Evolutionary conservation across 768 basidiomycete species (phyloP).

Genomic region (Naematelia encephala): DNA sequence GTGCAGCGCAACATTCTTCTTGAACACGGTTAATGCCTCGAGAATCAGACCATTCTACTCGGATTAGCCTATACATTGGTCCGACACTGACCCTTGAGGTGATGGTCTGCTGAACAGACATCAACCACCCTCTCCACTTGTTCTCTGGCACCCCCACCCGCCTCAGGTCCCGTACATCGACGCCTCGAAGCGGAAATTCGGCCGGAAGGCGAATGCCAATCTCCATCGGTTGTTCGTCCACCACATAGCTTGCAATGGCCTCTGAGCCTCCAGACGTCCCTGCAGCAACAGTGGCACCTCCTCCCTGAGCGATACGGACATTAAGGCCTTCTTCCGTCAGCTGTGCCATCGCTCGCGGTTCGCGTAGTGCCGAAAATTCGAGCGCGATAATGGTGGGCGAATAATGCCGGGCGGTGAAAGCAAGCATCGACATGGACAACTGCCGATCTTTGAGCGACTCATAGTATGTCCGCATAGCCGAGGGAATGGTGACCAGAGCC

Average conservation of each 20-base stretch:
- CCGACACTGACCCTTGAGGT: constrained; percentile 68
- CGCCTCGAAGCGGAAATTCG: constrained; percentile 84
- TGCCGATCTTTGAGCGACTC: constrained; percentile 84
- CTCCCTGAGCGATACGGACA: constrained; percentile 67
- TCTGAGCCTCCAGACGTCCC: constrained; percentile 59
- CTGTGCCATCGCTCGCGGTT: constrained; percentile 52
- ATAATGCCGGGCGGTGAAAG: constrained; percentile 78
- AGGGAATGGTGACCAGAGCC: constrained; percentile 75
- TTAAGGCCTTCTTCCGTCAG: constrained; percentile 69
- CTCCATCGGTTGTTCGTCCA: constrained; percentile 93
- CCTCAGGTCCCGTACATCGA: constrained; percentile 81
- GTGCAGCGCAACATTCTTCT: constrained; percentile 85
- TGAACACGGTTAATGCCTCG: constrained; percentile 84
- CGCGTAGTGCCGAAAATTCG: constrained; percentile 68
- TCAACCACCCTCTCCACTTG: constrained; percentile 88
- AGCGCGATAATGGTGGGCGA: constrained; percentile 81
- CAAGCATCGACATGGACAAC: constrained; percentile 68
- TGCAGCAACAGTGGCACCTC: constrained; percentile 36
- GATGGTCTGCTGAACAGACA: constrained; percentile 85
- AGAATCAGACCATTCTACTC: constrained; percentile 81
- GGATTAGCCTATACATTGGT: neutral
- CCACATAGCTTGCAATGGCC: constrained; percentile 74
- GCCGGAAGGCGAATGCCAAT: constrained; percentile 76
- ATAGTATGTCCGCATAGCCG: constrained; percentile 80
- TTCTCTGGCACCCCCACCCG: constrained; percentile 83